These are phyloP conservation scores for Cercospora sesami DNA, from an alignment of 2,329 filamentous ascomycete genomes.

Conservation along the genomic window DNA sequence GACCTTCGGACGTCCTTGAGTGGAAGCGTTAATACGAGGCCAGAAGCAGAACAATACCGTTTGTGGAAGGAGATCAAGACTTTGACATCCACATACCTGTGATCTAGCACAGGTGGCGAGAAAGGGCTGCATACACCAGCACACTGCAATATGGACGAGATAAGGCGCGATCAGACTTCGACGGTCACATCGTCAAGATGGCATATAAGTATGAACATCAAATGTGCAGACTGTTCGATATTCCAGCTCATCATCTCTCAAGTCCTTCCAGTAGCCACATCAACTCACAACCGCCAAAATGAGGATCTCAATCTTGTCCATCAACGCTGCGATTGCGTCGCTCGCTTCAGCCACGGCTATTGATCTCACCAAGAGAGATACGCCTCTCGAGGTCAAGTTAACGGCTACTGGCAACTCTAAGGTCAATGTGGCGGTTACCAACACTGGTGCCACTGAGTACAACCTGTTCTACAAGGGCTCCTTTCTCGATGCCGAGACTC, in stretches of 20 bases:
- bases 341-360: conserved; percentile 21
- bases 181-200: not conserved
- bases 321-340: conserved; percentile 16
- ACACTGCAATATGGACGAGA: not conserved
- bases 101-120: not conserved
- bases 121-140: not conserved
- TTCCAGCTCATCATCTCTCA: not conserved
- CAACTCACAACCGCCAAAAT: conserved; percentile 1
- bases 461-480: conserved; percentile 34
- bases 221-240: not conserved
- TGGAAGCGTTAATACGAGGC: not conserved
- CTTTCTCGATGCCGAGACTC: conserved; percentile 29
- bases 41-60: not conserved
- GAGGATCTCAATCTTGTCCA: conserved; percentile 16
- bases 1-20: not conserved
- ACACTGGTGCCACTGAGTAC: conserved; percentile 28
- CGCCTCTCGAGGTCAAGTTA: conserved; percentile 30
- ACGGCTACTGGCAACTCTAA: conserved; percentile 29
- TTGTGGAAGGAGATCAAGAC: not conserved
- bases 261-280: not conserved
- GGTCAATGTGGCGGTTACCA: conserved; percentile 33
- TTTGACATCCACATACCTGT: not conserved
- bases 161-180: not conserved
- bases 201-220: not conserved
- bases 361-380: conserved; percentile 29